Percentiles rank a stretch among this genome's conserved stretches.
phyloP scores from a whole-genome alignment of 345 rosid genomes.

The Lepidium sativum region DNA sequence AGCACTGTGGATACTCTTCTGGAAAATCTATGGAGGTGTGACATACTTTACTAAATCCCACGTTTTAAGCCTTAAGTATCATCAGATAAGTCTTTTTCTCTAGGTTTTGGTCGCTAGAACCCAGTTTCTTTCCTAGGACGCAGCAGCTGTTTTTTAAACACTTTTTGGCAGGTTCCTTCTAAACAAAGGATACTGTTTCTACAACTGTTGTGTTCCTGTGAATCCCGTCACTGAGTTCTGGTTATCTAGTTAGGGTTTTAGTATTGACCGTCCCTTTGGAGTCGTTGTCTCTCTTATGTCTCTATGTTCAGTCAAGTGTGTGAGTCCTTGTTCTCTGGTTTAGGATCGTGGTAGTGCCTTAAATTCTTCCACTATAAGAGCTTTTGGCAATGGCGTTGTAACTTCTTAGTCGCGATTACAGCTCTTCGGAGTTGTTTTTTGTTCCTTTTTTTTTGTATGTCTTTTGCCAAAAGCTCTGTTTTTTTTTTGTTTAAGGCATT shows the following conservation, averaged over 20 bases:
- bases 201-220: conserved; percentile 35
- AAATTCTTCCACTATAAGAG: conserved; percentile 13
- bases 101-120: conserved; percentile 53
- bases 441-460: background rate
- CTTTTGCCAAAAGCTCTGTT: conserved; percentile 27
- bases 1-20: conserved; percentile 44
- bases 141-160: conserved; percentile 31
- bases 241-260: conserved; percentile 23
- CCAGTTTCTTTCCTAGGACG: conserved; percentile 41
- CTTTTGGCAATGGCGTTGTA: conserved; percentile 32
- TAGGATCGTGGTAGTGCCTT: conserved; percentile 16
- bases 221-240: conserved; percentile 40
- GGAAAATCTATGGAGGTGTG: conserved; percentile 78
- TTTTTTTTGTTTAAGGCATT: conserved; percentile 18
- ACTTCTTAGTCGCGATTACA: conserved; percentile 27
- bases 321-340: conserved; percentile 22
- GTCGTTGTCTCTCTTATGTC: conserved; percentile 21
- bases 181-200: conserved; percentile 37
- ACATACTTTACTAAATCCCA: conserved; percentile 60
- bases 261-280: conserved; percentile 26
- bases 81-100: conserved; percentile 13
- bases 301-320: conserved; percentile 17
- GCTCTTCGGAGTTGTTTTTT: conserved; percentile 25
- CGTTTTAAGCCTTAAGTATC: conserved; percentile 26
- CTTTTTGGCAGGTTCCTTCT: conserved; percentile 51